Evolutionary conservation across 345 rosid genomes (phyloP), one percentile per base, ranked within the genome.

Genomic region (Citrus maxima): DNA sequence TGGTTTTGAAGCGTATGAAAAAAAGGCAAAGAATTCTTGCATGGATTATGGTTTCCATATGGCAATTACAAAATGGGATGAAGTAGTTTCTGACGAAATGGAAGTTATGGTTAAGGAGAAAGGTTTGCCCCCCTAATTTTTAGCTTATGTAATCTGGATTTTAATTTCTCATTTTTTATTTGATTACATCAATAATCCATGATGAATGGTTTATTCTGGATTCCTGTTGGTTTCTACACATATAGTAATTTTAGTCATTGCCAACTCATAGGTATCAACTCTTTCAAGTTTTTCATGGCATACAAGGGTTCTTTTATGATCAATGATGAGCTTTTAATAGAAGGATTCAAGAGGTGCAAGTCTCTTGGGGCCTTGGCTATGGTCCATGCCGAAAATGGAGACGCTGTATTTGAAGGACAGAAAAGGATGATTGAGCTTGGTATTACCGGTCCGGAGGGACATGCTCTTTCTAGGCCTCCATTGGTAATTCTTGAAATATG

Each of bases 311-410:
- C 89, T 10, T 80, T 94, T 37, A 94, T 96, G 99, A 74, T 95
- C 79, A 88, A 75, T 58, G 99, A 95, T 58, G 99, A 92, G 76
- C 94, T 96, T 74, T 88, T 96, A 58, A 63, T 96, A 67, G 89
- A 91, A 82, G 99, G 98, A 62, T 82, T 96, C 21, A 87, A 92
- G 88, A 86, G 80, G 82, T 96, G 99, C 81, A 96, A 94, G 86
- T 88, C 97, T 70, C 94, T 96, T 24, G 99, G 99, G 77, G 99
- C 98, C 80, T 80, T 96, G 85, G 93, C 98, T 19, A 96, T 96
- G 99, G 99, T 96, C 82, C 99, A 96, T 84, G 98, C 98, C 73
- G 99, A 96, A 91, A 94, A 96, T 83, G 98, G 99, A 68, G 98
- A 96, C 88, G 99, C 95, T 51, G 99, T 96, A 13, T 88, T 87